These are phyloP conservation scores for Paramecium octaurelia DNA, from an alignment of 73 alveolate genomes.

Conservation along the genomic window DNA sequence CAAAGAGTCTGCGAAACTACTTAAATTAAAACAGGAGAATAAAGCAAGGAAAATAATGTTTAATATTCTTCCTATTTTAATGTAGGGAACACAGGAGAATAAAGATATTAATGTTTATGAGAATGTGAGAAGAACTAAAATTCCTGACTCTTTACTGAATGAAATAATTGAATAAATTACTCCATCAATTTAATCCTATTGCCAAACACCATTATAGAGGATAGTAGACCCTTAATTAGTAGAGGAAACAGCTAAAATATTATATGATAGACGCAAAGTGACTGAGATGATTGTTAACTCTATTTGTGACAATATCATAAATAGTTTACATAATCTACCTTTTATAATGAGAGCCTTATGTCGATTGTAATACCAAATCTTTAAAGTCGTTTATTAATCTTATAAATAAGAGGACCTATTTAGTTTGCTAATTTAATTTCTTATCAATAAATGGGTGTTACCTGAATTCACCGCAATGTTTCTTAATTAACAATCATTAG, in stretches of 20 bases:
- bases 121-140: not conserved
- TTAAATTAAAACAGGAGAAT: not conserved
- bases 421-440: not conserved
- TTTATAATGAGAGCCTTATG: slow-evolving; percentile 29
- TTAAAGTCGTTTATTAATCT: not conserved
- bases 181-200: not conserved
- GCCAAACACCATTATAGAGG: slow-evolving; percentile 26
- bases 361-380: not conserved
- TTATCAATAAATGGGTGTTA: not conserved
- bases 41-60: not conserved
- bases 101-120: slow-evolving; percentile 6
- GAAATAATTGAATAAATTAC: not conserved
- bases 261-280: not conserved
- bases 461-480: slow-evolving; percentile 23
- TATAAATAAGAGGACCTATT: not conserved
- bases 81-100: not conserved
- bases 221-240: not conserved
- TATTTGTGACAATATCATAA: not conserved
- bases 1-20: not conserved
- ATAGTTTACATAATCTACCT: not conserved
- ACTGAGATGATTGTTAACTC: slow-evolving; percentile 2
- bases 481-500: not conserved
- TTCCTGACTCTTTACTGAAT: not conserved
- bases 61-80: not conserved
- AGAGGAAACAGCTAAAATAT: slow-evolving; percentile 34